Percentiles rank a stretch among this genome's conserved stretches.
These are phyloP conservation scores for Fennellomyces sp. DNA, from an alignment of 371 early-diverging fungal genomes.

Conservation along the genomic window DNA sequence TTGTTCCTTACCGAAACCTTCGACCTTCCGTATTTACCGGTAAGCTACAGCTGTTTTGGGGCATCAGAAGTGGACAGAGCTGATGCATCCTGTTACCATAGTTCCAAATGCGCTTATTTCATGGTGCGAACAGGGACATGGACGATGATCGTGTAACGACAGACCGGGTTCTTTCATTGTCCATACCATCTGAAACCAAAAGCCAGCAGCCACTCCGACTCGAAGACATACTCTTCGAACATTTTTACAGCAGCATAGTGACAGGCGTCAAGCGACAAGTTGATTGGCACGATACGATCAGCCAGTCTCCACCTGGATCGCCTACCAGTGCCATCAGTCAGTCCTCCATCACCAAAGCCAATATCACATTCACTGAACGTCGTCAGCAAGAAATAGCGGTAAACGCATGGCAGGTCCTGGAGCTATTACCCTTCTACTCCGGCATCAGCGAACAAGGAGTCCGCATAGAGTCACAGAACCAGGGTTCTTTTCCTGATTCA, in stretches of 20 bases:
- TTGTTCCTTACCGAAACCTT: conserved; percentile 58
- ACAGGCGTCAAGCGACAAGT: conserved; percentile 37
- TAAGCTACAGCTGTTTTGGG: conserved; percentile 16
- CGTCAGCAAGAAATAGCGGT: conserved; percentile 32
- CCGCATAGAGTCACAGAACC: conserved; percentile 40
- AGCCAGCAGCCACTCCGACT: conserved; percentile 13
- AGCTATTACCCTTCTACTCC: conserved; percentile 61
- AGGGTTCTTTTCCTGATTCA: conserved; percentile 49
- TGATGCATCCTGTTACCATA: conserved; percentile 3
- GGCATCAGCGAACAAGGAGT: conserved; percentile 61
- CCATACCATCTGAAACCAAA: conserved; percentile 33
- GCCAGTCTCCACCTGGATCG: conserved; percentile 1
- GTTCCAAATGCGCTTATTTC: conserved; percentile 56
- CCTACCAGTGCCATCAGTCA: conserved; percentile 7
- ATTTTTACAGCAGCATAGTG: conserved; percentile 38
- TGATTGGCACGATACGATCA: conserved; percentile 8
- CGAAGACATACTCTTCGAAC: conserved; percentile 27
- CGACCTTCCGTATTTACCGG: conserved; percentile 60
- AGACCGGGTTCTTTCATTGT: conserved; percentile 54
- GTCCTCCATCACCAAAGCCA: conserved; percentile 11
- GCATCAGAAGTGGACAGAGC: background rate
- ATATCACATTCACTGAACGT: background rate
- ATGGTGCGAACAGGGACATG: conserved; percentile 51
- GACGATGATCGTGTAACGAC: conserved; percentile 64
- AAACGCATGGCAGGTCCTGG: conserved; percentile 63